A percentile compares a stretch with the other conserved stretches of the same genome.
phyloP scores from a whole-genome alignment of 2,329 filamentous ascomycete genomes.

The Tothia fuscella region DNA sequence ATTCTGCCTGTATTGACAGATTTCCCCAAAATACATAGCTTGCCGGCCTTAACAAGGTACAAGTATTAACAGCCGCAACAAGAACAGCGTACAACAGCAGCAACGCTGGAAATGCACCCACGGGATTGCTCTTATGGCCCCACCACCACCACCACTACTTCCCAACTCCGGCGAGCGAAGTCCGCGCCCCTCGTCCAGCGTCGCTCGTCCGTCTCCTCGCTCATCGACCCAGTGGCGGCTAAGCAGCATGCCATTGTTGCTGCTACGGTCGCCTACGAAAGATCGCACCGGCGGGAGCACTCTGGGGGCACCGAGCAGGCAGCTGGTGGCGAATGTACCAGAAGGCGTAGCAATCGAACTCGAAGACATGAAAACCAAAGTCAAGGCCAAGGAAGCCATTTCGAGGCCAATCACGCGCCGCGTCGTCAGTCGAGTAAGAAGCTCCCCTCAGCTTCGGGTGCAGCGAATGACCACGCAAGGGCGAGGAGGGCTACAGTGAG shows the following conservation, averaged over 20 bases:
- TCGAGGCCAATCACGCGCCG: constrained; percentile 3
- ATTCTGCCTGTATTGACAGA: too few species aligned
- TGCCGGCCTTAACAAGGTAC: too few species aligned
- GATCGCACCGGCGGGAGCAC: constrained; percentile 19
- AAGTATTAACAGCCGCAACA: too few species aligned
- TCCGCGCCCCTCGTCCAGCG: constrained; percentile 19
- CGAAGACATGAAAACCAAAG: too few species aligned
- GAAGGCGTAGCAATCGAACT: constrained; percentile 7
- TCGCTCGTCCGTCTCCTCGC: constrained; percentile 4
- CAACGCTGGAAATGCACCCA: too few species aligned
- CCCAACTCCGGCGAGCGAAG: constrained; percentile 21
- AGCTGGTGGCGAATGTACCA: not conserved
- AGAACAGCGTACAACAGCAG: too few species aligned
- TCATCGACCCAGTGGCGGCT: constrained; percentile 19
- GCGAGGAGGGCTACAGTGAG: constrained; percentile 7
- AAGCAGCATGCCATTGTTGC: constrained; percentile 27
- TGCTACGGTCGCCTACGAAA: constrained; percentile 24
- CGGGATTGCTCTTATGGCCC: constrained; percentile 21
- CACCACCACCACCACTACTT: constrained; percentile 20
- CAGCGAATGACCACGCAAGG: constrained; percentile 5
- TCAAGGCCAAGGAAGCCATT: constrained; percentile 11
- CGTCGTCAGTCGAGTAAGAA: constrained; percentile 3
- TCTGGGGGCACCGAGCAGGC: constrained; percentile 9
- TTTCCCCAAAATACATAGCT: too few species aligned
- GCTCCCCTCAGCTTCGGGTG: constrained; percentile 1